Evolutionary conservation across 768 basidiomycete genomes (phyloP).

Genomic region (Candolleomyces eurysporus): DNA sequence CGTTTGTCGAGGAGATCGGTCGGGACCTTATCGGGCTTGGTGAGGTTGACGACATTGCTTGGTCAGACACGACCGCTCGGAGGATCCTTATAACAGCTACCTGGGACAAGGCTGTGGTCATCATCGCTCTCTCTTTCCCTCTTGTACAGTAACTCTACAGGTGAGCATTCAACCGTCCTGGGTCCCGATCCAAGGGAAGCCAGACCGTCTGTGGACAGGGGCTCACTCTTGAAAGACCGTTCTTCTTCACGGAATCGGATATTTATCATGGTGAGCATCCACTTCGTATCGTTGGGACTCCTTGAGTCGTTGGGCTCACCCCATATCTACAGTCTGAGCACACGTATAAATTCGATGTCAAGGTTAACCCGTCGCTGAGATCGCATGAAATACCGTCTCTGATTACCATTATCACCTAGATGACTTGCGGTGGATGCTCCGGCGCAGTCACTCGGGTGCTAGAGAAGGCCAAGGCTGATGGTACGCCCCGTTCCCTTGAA

Average conservation of each 20-base stretch:
- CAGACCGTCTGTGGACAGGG: too few species aligned
- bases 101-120: too few species aligned
- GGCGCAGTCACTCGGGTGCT: conserved; percentile 77
- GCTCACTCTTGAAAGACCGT: too few species aligned
- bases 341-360: conserved; percentile 82
- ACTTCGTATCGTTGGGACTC: neutral
- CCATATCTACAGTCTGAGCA: conserved; percentile 20
- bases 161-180: too few species aligned
- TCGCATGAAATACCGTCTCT: neutral
- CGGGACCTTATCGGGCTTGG: too few species aligned
- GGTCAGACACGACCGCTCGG: too few species aligned
- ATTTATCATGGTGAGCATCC: neutral
- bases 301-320: neutral
- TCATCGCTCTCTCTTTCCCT: too few species aligned
- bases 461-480: conserved; percentile 57
- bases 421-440: conserved; percentile 87
- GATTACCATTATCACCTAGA: conserved; percentile 39
- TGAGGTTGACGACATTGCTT: too few species aligned
- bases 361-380: conserved; percentile 41
- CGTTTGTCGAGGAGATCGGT: too few species aligned
- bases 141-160: too few species aligned
- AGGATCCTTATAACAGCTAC: too few species aligned
- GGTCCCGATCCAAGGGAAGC: too few species aligned
- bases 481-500: conserved; percentile 11
- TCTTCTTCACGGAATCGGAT: neutral